Conservation (phyloP, 2,329 filamentous ascomycete species). For the Colletotrichum ledebouriae region DNA sequence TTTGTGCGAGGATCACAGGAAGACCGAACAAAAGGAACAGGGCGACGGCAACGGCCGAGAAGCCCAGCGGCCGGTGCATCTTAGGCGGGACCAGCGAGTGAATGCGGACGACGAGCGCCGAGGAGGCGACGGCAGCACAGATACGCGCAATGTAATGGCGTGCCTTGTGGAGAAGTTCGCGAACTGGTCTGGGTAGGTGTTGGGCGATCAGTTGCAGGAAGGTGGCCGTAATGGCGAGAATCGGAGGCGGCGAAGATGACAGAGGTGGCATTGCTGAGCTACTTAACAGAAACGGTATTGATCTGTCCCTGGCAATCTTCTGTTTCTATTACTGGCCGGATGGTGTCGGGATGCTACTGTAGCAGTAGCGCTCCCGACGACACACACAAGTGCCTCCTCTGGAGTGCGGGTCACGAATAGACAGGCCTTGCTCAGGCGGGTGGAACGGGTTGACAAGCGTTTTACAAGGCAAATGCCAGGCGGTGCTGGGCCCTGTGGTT, state of each 20-base stretch:
- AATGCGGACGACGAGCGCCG: slow-evolving; percentile 27
- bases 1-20: slow-evolving; percentile 36
- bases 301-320: background rate
- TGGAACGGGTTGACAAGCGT: slow-evolving; percentile 5
- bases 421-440: background rate
- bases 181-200: slow-evolving; percentile 36
- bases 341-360: background rate
- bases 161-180: slow-evolving; percentile 24
- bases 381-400: slow-evolving; percentile 3
- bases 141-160: slow-evolving; percentile 15
- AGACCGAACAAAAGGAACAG: slow-evolving; percentile 33
- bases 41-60: slow-evolving; percentile 23
- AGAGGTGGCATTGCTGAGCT: slow-evolving; percentile 28
- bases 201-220: slow-evolving; percentile 36
- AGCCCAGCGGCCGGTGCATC: slow-evolving; percentile 36
- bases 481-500: background rate
- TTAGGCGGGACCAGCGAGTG: slow-evolving; percentile 33
- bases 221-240: slow-evolving; percentile 38
- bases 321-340: slow-evolving; percentile 19
- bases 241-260: slow-evolving; percentile 29
- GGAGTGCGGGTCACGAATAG: slow-evolving; percentile 9
- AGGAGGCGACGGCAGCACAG: slow-evolving; percentile 12
- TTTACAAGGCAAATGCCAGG: slow-evolving; percentile 19
- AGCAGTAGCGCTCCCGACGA: slow-evolving; percentile 2
- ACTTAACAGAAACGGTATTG: slow-evolving; percentile 24